Evolutionary conservation across 208 protist species (phyloP).

Genomic region (Wallacemonas sp.): DNA sequence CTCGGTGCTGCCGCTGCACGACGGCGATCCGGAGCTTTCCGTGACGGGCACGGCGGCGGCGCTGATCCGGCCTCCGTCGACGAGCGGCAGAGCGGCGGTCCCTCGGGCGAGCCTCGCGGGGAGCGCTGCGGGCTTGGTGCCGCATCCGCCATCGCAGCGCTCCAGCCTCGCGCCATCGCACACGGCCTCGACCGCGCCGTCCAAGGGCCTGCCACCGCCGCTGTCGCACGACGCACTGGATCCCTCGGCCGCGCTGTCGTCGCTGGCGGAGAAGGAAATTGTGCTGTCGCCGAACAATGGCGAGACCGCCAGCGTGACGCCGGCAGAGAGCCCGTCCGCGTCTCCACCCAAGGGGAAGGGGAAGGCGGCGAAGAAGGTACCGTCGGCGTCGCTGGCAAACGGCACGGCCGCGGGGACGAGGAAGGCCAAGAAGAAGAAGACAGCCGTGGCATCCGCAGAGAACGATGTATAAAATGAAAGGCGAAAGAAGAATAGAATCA

Average conservation of each 20-base stretch:
- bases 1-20: conserved; percentile 9
- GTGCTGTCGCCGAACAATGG: conserved; percentile 14
- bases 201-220: not conserved
- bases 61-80: not conserved
- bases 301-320: not conserved
- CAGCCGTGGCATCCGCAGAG: not conserved
- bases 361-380: not conserved
- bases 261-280: not conserved
- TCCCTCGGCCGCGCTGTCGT: not conserved
- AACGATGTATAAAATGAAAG: conserved; percentile 3
- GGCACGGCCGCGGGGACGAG: not conserved
- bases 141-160: not conserved
- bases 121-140: not conserved
- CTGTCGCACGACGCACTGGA: not conserved
- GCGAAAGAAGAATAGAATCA: not conserved
- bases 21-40: conserved; percentile 10
- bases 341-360: too few species aligned
- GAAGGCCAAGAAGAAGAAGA: conserved; percentile 19
- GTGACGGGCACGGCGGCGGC: conserved; percentile 4
- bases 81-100: not conserved
- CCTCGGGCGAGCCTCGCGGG: not conserved
- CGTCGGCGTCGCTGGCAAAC: not conserved
- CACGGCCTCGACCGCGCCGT: too few species aligned
- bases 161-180: too few species aligned
- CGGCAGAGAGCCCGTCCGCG: not conserved